Percentiles rank a stretch among this genome's conserved stretches.
These are phyloP conservation scores for Coemansia sp. DNA, from an alignment of 192 early-diverging fungal genomes.

Conservation along the genomic window DNA sequence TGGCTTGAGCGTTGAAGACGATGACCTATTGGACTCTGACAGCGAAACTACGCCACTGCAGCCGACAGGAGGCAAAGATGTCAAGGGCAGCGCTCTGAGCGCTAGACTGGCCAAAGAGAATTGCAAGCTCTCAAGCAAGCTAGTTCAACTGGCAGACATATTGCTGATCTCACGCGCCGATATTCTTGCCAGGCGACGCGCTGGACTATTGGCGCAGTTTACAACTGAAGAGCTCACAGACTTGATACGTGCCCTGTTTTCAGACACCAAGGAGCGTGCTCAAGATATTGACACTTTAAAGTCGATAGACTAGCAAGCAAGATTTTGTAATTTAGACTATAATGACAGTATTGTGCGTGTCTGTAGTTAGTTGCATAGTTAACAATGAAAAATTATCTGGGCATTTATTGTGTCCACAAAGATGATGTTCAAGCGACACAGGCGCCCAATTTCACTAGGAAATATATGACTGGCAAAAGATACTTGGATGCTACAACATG, in stretches of 20 bases:
- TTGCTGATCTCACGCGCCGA: constrained; percentile 48
- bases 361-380: not conserved
- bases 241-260: constrained; percentile 43
- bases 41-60: not conserved
- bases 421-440: no score
- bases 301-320: not conserved
- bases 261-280: constrained; percentile 41
- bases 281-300: constrained; percentile 37
- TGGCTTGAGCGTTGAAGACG: not conserved
- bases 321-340: not conserved
- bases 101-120: constrained; percentile 24
- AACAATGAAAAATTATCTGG: not conserved
- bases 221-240: constrained; percentile 29
- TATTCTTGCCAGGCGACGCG: constrained; percentile 46
- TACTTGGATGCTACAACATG: no score
- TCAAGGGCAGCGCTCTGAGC: not conserved
- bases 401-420: no score
- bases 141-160: constrained; percentile 47
- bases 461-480: no score
- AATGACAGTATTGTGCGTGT: no score
- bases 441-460: no score
- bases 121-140: constrained; percentile 22
- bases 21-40: constrained; percentile 19
- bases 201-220: constrained; percentile 38
- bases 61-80: not conserved